Evolutionary conservation across 306 rosid species (phyloP).

Genomic region (Potentilla sterilis): DNA sequence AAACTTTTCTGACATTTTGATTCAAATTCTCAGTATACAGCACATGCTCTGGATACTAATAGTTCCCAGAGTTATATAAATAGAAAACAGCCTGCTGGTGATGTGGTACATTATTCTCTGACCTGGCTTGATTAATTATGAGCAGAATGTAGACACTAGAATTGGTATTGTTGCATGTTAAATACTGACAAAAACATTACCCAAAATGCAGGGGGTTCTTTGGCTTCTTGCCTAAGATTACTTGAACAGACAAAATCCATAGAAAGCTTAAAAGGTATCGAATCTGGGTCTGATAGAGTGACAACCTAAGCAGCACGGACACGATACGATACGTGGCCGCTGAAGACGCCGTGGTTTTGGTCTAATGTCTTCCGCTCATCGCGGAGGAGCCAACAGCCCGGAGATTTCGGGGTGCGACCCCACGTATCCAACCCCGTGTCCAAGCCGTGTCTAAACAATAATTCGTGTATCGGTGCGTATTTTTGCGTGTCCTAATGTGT

Average conservation of each 20-base stretch:
- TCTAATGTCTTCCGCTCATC: no score
- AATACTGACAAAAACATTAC: not conserved
- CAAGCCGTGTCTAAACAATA: no score
- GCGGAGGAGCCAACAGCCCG: no score
- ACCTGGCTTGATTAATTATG: not conserved
- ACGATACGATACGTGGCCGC: no score
- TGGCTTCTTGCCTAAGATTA: not conserved
- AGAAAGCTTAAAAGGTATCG: not conserved
- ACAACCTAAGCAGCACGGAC: no score
- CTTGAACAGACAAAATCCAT: not conserved
- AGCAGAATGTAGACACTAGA: not conserved
- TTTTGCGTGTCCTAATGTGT: no score
- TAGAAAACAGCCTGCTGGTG: not conserved
- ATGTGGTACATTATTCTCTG: constrained; percentile 1
- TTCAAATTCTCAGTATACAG: constrained; percentile 13
- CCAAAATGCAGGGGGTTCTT: not conserved
- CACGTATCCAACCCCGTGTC: no score
- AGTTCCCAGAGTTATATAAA: not conserved
- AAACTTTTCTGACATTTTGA: not conserved
- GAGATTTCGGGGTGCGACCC: no score
- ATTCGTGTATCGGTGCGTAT: no score
- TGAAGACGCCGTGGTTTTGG: no score
- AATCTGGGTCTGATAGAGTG: not conserved
- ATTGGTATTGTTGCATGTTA: not conserved
- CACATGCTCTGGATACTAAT: not conserved